These are phyloP conservation scores for Sodiomyces alkalinus DNA, from an alignment of 2,329 filamentous ascomycete species.

Conservation along the genomic window DNA sequence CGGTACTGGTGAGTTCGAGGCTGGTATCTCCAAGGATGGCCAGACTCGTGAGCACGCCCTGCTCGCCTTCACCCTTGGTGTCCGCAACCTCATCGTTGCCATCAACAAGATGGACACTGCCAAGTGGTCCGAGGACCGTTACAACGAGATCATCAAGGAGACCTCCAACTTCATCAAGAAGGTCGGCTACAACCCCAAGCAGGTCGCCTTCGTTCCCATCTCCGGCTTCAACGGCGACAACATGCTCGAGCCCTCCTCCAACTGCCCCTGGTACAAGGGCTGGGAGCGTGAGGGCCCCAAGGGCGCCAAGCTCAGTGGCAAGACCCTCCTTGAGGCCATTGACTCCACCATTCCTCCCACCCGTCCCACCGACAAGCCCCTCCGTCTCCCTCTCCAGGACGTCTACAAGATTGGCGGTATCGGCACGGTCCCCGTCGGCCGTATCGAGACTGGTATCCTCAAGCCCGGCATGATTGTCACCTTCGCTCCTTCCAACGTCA, in stretches of 20 bases:
- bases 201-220: slow-evolving; percentile 97
- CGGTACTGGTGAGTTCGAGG: slow-evolving; percentile 99
- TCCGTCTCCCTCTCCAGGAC: slow-evolving; percentile 99
- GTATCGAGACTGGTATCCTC: slow-evolving; percentile 99
- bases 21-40: slow-evolving; percentile 99
- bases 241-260: slow-evolving; percentile 82
- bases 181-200: slow-evolving; percentile 99
- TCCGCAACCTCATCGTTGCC: slow-evolving; percentile 99
- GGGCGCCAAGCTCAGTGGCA: slow-evolving; percentile 70
- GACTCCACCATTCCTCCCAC: slow-evolving; percentile 85
- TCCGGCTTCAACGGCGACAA: slow-evolving; percentile 99
- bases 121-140: slow-evolving; percentile 95
- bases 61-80: slow-evolving; percentile 98
- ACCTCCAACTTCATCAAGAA: slow-evolving; percentile 99
- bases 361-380: slow-evolving; percentile 97
- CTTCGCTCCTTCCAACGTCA: slow-evolving; percentile 96
- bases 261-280: slow-evolving; percentile 99
- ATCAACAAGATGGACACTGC: slow-evolving; percentile 99
- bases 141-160: slow-evolving; percentile 99
- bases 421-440: slow-evolving; percentile 97
- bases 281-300: slow-evolving; percentile 96
- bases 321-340: slow-evolving; percentile 98
- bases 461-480: slow-evolving; percentile 89
- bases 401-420: slow-evolving; percentile 99
- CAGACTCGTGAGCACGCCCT: slow-evolving; percentile 99